These are phyloP conservation scores for Fusarium burgessii DNA, from an alignment of 2,329 filamentous ascomycete species.

Conservation along the genomic window DNA sequence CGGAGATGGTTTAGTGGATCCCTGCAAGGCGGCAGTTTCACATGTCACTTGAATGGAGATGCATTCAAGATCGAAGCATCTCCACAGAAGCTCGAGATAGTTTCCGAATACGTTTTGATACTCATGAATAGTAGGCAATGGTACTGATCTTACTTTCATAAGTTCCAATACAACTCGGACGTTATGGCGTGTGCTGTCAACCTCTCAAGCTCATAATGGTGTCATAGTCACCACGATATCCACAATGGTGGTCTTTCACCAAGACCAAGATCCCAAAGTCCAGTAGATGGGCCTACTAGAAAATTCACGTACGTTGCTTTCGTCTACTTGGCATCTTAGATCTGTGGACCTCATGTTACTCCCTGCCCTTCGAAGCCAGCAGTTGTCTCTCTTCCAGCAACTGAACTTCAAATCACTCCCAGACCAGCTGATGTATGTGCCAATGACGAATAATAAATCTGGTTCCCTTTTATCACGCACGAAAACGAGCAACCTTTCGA, in stretches of 20 bases:
- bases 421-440: background rate
- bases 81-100: slow-evolving; percentile 16
- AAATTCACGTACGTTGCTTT: background rate
- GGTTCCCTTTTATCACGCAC: background rate
- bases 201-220: background rate
- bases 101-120: slow-evolving; percentile 13
- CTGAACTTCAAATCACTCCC: background rate
- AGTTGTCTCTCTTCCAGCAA: background rate
- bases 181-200: background rate
- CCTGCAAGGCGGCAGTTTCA: slow-evolving; percentile 33
- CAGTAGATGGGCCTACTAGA: background rate
- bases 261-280: background rate
- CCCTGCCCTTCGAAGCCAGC: background rate
- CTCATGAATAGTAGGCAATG: background rate
- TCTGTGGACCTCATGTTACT: background rate
- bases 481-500: background rate
- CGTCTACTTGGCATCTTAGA: background rate
- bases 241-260: background rate
- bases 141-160: background rate
- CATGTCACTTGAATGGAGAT: slow-evolving; percentile 27
- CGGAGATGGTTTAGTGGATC: slow-evolving; percentile 34
- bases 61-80: slow-evolving; percentile 4
- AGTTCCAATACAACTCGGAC: background rate
- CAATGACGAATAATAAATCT: background rate
- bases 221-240: background rate